These are phyloP conservation scores for Lasiodiplodia gonubiensis DNA, from an alignment of 2,329 filamentous ascomycete species.

Conservation along the genomic window DNA sequence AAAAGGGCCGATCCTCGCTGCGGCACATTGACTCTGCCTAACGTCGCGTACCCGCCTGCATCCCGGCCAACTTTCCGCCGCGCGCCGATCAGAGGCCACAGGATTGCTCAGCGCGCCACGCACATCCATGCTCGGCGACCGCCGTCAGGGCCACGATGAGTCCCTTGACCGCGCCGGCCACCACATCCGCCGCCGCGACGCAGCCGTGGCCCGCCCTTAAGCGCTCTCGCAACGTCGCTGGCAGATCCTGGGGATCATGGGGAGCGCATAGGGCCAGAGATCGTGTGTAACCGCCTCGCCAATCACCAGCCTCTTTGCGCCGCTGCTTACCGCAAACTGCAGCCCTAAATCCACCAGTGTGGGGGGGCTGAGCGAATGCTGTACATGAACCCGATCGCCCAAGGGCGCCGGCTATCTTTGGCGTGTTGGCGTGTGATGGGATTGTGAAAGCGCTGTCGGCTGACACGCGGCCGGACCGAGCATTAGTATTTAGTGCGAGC, in stretches of 20 bases:
- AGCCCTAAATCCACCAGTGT: slow-evolving; percentile 15
- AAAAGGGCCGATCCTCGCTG: slow-evolving; percentile 27
- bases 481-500: slow-evolving; percentile 17
- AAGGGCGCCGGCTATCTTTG: neutral
- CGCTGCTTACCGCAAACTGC: slow-evolving; percentile 6
- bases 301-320: neutral
- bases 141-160: neutral
- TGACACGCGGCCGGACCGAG: slow-evolving; percentile 24
- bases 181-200: neutral
- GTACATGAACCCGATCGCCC: neutral
- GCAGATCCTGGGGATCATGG: slow-evolving; percentile 23
- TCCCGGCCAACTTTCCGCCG: slow-evolving; percentile 23
- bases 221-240: slow-evolving; percentile 5
- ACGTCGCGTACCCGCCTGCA: slow-evolving; percentile 26
- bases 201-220: neutral
- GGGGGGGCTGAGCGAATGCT: slow-evolving; percentile 11
- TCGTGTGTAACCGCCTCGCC: slow-evolving; percentile 12
- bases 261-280: slow-evolving; percentile 11
- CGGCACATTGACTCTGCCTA: slow-evolving; percentile 22
- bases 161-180: neutral
- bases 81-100: slow-evolving; percentile 8
- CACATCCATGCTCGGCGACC: slow-evolving; percentile 13
- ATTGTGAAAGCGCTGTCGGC: slow-evolving; percentile 23
- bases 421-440: slow-evolving; percentile 18
- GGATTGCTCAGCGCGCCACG: slow-evolving; percentile 7